Base-by-base conservation (phyloP, 169 alveolate species). In the Eimeria tenella region DNA sequence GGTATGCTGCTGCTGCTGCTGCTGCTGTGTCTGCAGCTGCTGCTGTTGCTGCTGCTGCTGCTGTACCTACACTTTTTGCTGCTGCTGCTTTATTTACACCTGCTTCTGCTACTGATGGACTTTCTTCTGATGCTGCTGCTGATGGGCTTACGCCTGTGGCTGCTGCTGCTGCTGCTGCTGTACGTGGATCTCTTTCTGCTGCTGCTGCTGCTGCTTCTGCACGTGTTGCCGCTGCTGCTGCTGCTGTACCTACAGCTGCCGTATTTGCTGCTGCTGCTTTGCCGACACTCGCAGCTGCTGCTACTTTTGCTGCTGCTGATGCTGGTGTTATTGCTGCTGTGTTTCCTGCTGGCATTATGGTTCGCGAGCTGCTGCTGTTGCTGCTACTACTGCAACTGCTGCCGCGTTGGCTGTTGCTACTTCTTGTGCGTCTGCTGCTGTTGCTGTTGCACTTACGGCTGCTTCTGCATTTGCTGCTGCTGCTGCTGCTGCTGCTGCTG, bases 401-500 rank as follows among this genome's bases (percentile, higher is more conserved):
- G 56, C 11, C 52, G 56, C 17, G 83, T 10, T 17, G 52, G 17
- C 83, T 73, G 19, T 15, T 31, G 56, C 62, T 31, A 1, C 2
- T 17, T 17, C 83, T 17, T 73, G 56, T 17, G 19, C 19, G 11
- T 10, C n/a, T 31, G 17, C n/a, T 11, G 19, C 56, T 50, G 52
- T 17, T 50, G n/a, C n/a, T n/a, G n/a, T n/a, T n/a, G n/a, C n/a
- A n/a, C n/a, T n/a, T n/a, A n/a, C n/a, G n/a, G 55, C 60, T 31
- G 50, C 50, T 31, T 7, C 55, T 73, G 56, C 52, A 11, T 1
- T 17, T 73, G 11, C 17, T 42, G 52, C 52, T 73, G 52, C 62
- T 73, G 83, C 56, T 31, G 63, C 74, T 21, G 88, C 52, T 63
- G 79, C 63, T 9, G 70, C 50, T 50, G 55, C 95, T 74, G 77